Evolutionary conservation across 2,329 filamentous ascomycete species (phyloP).

Genomic region (Exserohilum turcica): DNA sequence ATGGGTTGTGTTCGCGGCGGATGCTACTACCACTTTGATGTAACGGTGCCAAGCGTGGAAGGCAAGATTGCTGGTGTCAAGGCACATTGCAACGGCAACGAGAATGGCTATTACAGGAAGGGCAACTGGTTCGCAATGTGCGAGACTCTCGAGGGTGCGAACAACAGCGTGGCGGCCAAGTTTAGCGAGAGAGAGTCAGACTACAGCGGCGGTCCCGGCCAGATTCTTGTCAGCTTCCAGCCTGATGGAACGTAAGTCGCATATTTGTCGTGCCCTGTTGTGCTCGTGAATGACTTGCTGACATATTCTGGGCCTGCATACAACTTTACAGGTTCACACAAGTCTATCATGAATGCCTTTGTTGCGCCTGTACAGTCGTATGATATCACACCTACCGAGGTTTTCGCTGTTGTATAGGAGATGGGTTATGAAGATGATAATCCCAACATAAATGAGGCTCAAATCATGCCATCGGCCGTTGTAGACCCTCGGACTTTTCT

Average conservation of each 20-base stretch:
- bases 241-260: not conserved
- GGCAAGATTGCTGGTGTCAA: slow-evolving; percentile 17
- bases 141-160: slow-evolving; percentile 20
- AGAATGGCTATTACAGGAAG: slow-evolving; percentile 20
- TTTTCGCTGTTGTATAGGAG: slow-evolving; percentile 9
- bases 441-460: no score
- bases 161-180: slow-evolving; percentile 25
- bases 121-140: slow-evolving; percentile 13
- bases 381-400: slow-evolving; percentile 19
- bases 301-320: slow-evolving; percentile 15
- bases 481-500: no score
- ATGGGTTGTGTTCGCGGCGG: slow-evolving; percentile 25
- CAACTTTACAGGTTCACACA: slow-evolving; percentile 23
- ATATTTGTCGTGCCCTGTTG: not conserved
- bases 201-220: not conserved
- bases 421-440: no score
- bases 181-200: slow-evolving; percentile 8
- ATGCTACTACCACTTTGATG: slow-evolving; percentile 32
- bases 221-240: slow-evolving; percentile 3
- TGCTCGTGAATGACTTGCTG: not conserved
- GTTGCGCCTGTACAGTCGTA: slow-evolving; percentile 20
- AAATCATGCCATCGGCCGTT: no score
- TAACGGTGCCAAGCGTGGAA: slow-evolving; percentile 21
- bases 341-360: slow-evolving; percentile 24
- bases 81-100: slow-evolving; percentile 24